A percentile compares a stretch with the other conserved stretches of the same genome.
Evolutionary conservation across 208 protist genomes (phyloP).

Genomic region (Crithidia fasciculata): DNA sequence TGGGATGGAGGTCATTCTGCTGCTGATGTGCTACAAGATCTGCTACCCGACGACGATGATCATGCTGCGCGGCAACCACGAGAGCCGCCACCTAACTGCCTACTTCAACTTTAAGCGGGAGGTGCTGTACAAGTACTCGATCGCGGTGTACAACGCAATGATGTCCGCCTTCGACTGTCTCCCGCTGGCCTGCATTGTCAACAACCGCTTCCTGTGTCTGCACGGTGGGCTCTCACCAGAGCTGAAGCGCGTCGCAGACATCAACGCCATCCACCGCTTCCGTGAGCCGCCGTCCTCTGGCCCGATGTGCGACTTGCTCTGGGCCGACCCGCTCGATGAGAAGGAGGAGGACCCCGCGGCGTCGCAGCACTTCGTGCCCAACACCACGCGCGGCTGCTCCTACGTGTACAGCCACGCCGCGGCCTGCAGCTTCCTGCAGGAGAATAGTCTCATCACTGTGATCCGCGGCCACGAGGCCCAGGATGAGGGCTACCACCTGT

Average conservation of each 20-base stretch:
- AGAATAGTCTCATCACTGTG: slow-evolving; percentile 95
- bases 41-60: slow-evolving; percentile 90
- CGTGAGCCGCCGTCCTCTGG: slow-evolving; percentile 90
- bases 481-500: slow-evolving; percentile 93
- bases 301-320: slow-evolving; percentile 96
- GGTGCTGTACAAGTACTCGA: slow-evolving; percentile 93
- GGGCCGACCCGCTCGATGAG: slow-evolving; percentile 94
- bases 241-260: slow-evolving; percentile 70
- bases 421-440: slow-evolving; percentile 91
- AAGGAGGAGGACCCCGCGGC: slow-evolving; percentile 56
- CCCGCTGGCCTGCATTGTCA: slow-evolving; percentile 89
- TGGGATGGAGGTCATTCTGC: slow-evolving; percentile 89
- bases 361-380: slow-evolving; percentile 64
- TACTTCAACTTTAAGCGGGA: slow-evolving; percentile 98
- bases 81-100: slow-evolving; percentile 97
- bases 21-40: slow-evolving; percentile 96
- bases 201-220: slow-evolving; percentile 93
- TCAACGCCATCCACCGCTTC: slow-evolving; percentile 94
- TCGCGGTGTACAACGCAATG: slow-evolving; percentile 87
- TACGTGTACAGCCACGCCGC: slow-evolving; percentile 89
- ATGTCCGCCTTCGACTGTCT: slow-evolving; percentile 95
- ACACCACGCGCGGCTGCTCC: slow-evolving; percentile 86
- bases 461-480: slow-evolving; percentile 98
- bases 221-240: slow-evolving; percentile 93
- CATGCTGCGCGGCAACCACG: slow-evolving; percentile 97